Conservation (phyloP, 805 yeast species). For the Candida tibetensis region DNA sequence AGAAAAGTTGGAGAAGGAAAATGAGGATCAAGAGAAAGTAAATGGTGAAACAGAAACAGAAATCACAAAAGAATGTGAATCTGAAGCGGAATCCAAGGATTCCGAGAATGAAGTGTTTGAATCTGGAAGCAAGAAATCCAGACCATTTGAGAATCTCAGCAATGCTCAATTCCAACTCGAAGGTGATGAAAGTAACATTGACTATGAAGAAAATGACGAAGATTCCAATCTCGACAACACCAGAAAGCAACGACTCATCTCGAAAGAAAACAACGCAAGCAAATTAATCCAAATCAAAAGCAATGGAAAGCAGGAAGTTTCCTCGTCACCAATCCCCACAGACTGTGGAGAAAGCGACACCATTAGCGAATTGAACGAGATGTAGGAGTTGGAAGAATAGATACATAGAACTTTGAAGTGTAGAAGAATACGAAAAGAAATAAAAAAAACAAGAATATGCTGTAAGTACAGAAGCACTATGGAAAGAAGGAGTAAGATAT, state of each 20-base stretch:
- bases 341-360: not conserved
- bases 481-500: no score
- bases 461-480: not conserved
- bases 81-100: not conserved
- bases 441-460: not conserved
- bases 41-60: not conserved
- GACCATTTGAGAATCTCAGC: conserved; percentile 7
- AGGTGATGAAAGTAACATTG: conserved; percentile 8
- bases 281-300: conserved; percentile 24
- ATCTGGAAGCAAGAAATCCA: conserved; percentile 1
- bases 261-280: conserved; percentile 20
- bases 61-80: not conserved
- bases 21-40: not conserved
- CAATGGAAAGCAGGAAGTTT: conserved; percentile 19
- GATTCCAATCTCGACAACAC: conserved; percentile 17
- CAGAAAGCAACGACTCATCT: conserved; percentile 25
- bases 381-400: conserved; percentile 1
- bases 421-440: not conserved
- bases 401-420: not conserved
- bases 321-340: conserved; percentile 18
- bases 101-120: not conserved
- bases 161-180: conserved; percentile 12
- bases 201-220: conserved; percentile 5
- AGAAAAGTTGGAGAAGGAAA: not conserved
- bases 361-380: conserved; percentile 9